Percentiles rank a stretch among this genome's conserved stretches.
Evolutionary conservation across 2,329 filamentous ascomycete genomes (phyloP).

Genomic region (Beauveria brongniartii): DNA sequence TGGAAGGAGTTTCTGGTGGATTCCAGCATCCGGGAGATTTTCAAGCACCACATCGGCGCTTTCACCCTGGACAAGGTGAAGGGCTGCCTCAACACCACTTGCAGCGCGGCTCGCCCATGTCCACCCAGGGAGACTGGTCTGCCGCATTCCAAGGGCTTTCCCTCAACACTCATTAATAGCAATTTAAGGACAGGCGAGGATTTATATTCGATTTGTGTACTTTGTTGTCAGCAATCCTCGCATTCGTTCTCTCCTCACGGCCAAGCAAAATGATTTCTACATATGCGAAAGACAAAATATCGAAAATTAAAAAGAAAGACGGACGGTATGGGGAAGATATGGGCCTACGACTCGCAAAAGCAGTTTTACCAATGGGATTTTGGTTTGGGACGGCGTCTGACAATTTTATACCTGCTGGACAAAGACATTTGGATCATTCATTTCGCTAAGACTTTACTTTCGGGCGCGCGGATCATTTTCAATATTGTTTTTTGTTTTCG

Average conservation of each 20-base stretch:
- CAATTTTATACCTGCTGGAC: slow-evolving; percentile 8
- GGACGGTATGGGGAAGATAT: slow-evolving; percentile 1
- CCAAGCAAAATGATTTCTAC: slow-evolving; percentile 4
- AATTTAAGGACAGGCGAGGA: neutral
- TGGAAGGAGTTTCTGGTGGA: slow-evolving; percentile 23
- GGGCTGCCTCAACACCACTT: slow-evolving; percentile 27
- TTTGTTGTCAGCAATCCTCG: neutral
- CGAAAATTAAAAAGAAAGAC: slow-evolving; percentile 4
- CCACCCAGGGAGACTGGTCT: slow-evolving; percentile 51
- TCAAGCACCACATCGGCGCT: slow-evolving; percentile 38
- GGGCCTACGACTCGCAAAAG: slow-evolving; percentile 11
- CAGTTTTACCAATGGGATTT: slow-evolving; percentile 9
- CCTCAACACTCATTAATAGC: slow-evolving; percentile 50
- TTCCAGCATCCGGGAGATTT: slow-evolving; percentile 35
- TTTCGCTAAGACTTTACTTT: slow-evolving; percentile 12
- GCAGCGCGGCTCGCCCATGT: slow-evolving; percentile 33
- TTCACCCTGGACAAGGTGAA: slow-evolving; percentile 32
- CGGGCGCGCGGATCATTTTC: slow-evolving; percentile 4
- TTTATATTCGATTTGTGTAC: slow-evolving; percentile 6
- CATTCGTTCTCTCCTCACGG: neutral
- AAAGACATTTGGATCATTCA: slow-evolving; percentile 13
- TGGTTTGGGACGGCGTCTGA: slow-evolving; percentile 10
- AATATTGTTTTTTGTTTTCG: slow-evolving; percentile 15
- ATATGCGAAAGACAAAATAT: slow-evolving; percentile 4
- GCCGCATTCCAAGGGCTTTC: slow-evolving; percentile 63